A percentile compares a stretch with the other conserved stretches of the same genome.
Evolutionary conservation across 2,329 filamentous ascomycete species (phyloP).

Genomic region (Aspergillus oerlinghausenensis): DNA sequence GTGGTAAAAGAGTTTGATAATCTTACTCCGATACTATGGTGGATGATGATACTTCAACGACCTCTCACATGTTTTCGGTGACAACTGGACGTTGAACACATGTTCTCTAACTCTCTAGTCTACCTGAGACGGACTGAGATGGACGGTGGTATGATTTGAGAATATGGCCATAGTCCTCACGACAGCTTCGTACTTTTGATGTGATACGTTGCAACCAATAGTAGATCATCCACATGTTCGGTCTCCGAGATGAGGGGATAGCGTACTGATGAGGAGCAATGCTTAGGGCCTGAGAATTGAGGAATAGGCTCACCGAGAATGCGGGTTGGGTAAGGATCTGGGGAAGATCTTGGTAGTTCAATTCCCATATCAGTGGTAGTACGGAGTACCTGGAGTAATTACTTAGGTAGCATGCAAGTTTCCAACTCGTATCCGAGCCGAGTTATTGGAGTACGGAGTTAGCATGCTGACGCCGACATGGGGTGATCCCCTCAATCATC

Average conservation of each 20-base stretch:
- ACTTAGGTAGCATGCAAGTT: no score
- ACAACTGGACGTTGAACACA: not conserved
- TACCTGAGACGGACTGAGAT: not conserved
- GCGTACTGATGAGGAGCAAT: not conserved
- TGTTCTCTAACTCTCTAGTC: not conserved
- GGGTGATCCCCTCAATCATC: not conserved
- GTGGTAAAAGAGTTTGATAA: not conserved
- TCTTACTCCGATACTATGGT: not conserved
- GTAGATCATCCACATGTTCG: not conserved
- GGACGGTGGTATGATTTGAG: not conserved
- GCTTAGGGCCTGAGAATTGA: conserved; percentile 2
- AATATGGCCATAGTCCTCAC: no score
- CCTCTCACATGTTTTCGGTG: not conserved
- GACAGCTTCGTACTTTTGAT: not conserved
- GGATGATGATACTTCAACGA: not conserved
- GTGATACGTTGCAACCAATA: not conserved
- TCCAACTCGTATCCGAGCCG: not conserved
- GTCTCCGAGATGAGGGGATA: not conserved
- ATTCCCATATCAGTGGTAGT: not conserved
- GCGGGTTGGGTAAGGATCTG: conserved; percentile 21
- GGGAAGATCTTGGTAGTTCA: not conserved
- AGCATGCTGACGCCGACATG: not conserved
- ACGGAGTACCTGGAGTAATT: no score
- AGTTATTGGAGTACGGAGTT: not conserved
- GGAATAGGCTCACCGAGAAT: conserved; percentile 20